Evolutionary conservation across 1,284 basidiomycete genomes (phyloP).

Genomic region (Thecaphora frezii): DNA sequence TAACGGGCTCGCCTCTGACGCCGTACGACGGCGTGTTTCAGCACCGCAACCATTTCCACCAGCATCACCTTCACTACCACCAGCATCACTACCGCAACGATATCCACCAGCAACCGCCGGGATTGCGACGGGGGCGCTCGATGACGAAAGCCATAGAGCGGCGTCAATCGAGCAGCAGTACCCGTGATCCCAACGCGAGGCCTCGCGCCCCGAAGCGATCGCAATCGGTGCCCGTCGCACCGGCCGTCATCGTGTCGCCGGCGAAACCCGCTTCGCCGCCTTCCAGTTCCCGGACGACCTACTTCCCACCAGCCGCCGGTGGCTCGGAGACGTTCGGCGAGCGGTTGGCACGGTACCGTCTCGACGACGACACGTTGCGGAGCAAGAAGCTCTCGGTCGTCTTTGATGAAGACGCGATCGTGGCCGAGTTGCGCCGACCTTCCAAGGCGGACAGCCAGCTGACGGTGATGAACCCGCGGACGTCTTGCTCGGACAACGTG

Average conservation of each 20-base stretch:
- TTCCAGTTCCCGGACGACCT: too few relatives aligned
- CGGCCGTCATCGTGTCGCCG: too few relatives aligned
- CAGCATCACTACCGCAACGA: background rate
- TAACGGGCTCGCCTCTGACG: background rate
- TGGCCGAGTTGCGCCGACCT: constrained; percentile 2
- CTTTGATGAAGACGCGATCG: background rate
- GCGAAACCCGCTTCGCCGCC: too few relatives aligned
- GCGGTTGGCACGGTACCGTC: constrained; percentile 4
- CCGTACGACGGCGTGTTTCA: constrained; percentile 4
- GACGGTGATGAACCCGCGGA: constrained; percentile 1
- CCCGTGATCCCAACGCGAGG: background rate
- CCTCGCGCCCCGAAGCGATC: background rate
- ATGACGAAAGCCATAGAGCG: background rate
- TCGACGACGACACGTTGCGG: constrained; percentile 5
- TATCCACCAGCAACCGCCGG: constrained; percentile 3
- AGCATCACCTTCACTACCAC: constrained; percentile 9
- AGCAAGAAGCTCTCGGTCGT: background rate
- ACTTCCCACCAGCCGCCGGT: too few relatives aligned
- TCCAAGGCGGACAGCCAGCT: constrained; percentile 17
- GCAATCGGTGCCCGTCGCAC: background rate
- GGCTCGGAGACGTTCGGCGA: constrained; percentile 19
- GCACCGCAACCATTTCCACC: constrained; percentile 3
- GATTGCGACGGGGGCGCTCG: background rate
- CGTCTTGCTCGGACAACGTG: too few relatives aligned
- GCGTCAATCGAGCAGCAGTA: background rate